Evolutionary conservation across 2,329 filamentous ascomycete genomes (phyloP), one percentile per base, ranked within the genome.

Genomic region (Elsinoe arachidis): DNA sequence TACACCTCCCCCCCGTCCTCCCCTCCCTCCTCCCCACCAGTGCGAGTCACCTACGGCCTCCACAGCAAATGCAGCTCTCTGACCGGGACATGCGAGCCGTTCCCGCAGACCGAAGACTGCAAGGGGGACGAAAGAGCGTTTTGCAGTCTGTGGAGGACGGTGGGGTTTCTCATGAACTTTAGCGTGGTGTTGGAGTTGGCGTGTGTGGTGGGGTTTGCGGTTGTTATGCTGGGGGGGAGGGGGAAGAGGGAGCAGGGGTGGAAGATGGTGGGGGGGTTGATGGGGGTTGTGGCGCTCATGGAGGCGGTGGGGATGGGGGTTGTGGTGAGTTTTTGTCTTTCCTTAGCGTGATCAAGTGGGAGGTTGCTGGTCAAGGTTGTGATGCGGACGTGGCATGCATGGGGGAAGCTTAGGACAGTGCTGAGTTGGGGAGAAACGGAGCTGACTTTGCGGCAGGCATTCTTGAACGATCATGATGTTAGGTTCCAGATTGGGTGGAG

Each of bases 101-200:
- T 90, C 70, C 89, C 89, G 2, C 77, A 79, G 62, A 74, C 80
- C 56, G 76, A 81, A 58, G 84, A 89, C 68, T 92, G 88, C 72
- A 74, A 76, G 57, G 80, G 78, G 64, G 80, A 84, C 63, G 81
- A 85, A 64, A 79, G 83, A 54, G 83, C 84, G 66, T 96, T 97
- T 74, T 97, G 93, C 77, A 87, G 84, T 65, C 87, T 95, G 80
- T 99, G 92, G 92, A 82, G 88, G 59, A 89, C 84, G 23, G 84
- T 90, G 35, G 90, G 88, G 21, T 97, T 96, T 73, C 73, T 96
- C 62, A 90, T 95, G 75, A 88, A 85, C 55, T 88, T 96, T 65
- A 81, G 87, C 6, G 82, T 90, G 37, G 84, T 96, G n/a, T 70
- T 93, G 38, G 86, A 95, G 71, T 80, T 93, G 39, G 89, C 87